A percentile compares a stretch with the other conserved stretches of the same genome.
phyloP scores from a whole-genome alignment of 768 basidiomycete species.

The Crucibulum laeve region DNA sequence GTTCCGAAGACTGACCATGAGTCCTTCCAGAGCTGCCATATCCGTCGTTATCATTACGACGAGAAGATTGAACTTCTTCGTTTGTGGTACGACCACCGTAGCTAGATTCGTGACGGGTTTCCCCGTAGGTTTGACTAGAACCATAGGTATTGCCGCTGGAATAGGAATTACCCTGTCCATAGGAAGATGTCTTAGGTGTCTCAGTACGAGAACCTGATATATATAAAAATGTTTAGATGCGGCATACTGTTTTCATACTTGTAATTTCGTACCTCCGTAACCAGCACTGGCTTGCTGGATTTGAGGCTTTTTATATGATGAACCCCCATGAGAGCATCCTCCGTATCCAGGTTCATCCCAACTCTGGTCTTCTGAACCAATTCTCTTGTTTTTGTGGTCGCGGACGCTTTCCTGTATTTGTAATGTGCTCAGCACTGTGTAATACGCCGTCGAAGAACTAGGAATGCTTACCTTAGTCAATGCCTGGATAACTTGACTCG shows the following conservation, averaged over 20 bases:
- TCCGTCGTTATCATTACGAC: neutral
- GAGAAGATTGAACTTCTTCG: neutral
- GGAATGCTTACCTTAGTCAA: slow-evolving; percentile 45
- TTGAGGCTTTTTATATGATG: neutral
- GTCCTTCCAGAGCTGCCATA: slow-evolving; percentile 3
- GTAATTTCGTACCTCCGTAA: neutral
- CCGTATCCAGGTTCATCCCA: slow-evolving; percentile 34
- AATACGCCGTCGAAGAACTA: neutral
- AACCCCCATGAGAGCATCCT: slow-evolving; percentile 22
- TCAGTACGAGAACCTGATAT: slow-evolving; percentile 3
- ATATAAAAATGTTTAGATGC: too few relatives aligned
- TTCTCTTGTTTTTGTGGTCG: slow-evolving; percentile 52
- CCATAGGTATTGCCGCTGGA: neutral
- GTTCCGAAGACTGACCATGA: neutral
- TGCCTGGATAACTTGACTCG: slow-evolving; percentile 36
- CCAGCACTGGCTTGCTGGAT: neutral
- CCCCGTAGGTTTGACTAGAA: neutral
- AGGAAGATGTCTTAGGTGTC: slow-evolving; percentile 4
- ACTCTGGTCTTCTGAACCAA: slow-evolving; percentile 39
- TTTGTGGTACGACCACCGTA: neutral
- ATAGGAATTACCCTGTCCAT: slow-evolving; percentile 1
- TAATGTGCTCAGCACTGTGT: neutral
- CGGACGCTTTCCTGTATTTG: slow-evolving; percentile 45
- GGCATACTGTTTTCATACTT: too few relatives aligned
- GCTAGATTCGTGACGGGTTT: neutral